These are phyloP conservation scores for Rhododendron williamsianum DNA, from an alignment of 148 eudicot genomes.

Conservation along the genomic window DNA sequence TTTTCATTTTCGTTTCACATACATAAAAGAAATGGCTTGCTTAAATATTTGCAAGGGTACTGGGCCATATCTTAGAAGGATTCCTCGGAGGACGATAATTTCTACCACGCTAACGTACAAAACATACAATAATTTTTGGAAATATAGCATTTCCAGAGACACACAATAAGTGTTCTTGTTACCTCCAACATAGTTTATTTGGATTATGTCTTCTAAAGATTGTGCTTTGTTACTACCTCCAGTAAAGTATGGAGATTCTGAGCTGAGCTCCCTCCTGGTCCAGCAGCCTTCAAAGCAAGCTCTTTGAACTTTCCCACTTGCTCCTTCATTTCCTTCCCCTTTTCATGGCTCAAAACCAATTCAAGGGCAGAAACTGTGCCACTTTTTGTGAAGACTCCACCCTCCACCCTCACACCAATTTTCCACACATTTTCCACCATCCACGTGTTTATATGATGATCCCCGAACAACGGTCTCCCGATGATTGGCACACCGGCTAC, in stretches of 20 bases:
- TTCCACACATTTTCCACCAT: not conserved
- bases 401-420: not conserved
- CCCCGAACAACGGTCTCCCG: not conserved
- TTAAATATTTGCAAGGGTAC: no score
- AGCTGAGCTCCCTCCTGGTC: not conserved
- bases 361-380: not conserved
- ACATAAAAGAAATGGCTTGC: no score
- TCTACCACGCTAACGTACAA: no score
- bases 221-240: not conserved
- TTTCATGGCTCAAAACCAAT: not conserved
- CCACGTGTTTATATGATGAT: not conserved
- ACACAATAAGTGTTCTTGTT: no score
- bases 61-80: no score
- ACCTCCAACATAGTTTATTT: not conserved
- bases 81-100: no score
- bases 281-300: not conserved
- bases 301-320: not conserved
- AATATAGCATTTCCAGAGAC: no score
- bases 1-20: no score
- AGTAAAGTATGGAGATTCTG: not conserved
- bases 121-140: no score
- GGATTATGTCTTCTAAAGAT: not conserved
- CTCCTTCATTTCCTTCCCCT: not conserved
- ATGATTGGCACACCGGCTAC: not conserved
- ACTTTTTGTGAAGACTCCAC: not conserved